A percentile compares a stretch with the other conserved stretches of the same genome.
These are phyloP conservation scores for Claviceps citrina DNA, from an alignment of 2,329 filamentous ascomycete genomes.

Conservation along the genomic window DNA sequence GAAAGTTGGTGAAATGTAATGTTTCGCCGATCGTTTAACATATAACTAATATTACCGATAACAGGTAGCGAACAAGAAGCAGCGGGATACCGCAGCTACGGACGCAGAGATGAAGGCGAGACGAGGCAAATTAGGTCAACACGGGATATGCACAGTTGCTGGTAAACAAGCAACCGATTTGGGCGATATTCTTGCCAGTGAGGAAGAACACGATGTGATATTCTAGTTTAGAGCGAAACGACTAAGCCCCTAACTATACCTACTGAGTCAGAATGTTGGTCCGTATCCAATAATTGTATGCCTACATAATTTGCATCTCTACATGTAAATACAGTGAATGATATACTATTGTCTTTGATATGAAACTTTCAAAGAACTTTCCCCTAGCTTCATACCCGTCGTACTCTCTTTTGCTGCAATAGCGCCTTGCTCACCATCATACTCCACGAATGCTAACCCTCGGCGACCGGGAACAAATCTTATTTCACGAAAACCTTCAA, in stretches of 20 bases:
- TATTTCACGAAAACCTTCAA: constrained; percentile 89
- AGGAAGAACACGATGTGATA: constrained; percentile 74
- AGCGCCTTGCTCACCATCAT: constrained; percentile 76
- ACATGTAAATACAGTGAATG: background rate
- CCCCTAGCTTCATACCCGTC: constrained; percentile 63
- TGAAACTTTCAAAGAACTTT: constrained; percentile 79
- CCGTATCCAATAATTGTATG: too few relatives aligned
- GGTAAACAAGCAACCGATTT: constrained; percentile 25
- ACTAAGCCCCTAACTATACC: background rate
- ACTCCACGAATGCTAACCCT: constrained; percentile 92
- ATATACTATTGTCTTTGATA: constrained; percentile 80
- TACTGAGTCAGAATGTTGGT: background rate
- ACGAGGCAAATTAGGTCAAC: constrained; percentile 33
- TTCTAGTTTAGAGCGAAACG: constrained; percentile 36
- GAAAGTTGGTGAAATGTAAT: constrained; percentile 35
- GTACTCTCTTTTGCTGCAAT: constrained; percentile 91
- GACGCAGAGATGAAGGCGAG: constrained; percentile 65
- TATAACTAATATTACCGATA: background rate
- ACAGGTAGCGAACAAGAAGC: constrained; percentile 65
- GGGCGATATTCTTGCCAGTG: constrained; percentile 55
- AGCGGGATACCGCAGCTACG: constrained; percentile 55
- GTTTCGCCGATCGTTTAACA: background rate
- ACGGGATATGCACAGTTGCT: constrained; percentile 19
- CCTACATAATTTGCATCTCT: background rate
- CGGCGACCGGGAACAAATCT: constrained; percentile 72